phyloP scores from a whole-genome alignment of 2,329 filamentous ascomycete genomes.

The Coleophoma crateriformis region DNA sequence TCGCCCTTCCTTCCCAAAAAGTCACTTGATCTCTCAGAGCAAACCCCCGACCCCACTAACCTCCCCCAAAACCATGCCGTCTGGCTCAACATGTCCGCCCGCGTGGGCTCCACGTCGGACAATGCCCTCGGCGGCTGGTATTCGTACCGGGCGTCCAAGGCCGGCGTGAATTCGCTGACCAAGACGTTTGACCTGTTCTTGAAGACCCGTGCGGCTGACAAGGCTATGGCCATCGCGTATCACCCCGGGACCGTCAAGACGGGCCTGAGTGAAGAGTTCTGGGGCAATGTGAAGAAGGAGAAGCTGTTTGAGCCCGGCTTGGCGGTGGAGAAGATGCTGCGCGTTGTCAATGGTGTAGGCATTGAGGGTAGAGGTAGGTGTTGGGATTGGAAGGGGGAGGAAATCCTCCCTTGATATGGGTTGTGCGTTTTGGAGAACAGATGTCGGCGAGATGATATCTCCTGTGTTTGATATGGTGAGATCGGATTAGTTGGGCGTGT shows the following conservation, averaged over 20 bases:
- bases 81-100: slow-evolving; percentile 72
- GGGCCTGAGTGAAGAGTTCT: slow-evolving; percentile 66
- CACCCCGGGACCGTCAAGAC: slow-evolving; percentile 82
- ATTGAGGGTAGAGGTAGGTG: slow-evolving; percentile 53
- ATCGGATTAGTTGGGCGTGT: no score
- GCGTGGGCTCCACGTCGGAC: slow-evolving; percentile 69
- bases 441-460: no score
- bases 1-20: slow-evolving; percentile 61
- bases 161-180: slow-evolving; percentile 64
- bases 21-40: slow-evolving; percentile 29
- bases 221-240: slow-evolving; percentile 62
- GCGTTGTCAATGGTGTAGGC: slow-evolving; percentile 45
- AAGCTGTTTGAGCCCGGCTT: slow-evolving; percentile 64
- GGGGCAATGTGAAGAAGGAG: slow-evolving; percentile 52
- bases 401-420: slow-evolving; percentile 46
- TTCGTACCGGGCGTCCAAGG: slow-evolving; percentile 71
- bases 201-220: slow-evolving; percentile 46
- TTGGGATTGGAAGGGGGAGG: slow-evolving; percentile 65
- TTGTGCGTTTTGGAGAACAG: not conserved
- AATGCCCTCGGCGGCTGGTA: slow-evolving; percentile 78
- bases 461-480: no score
- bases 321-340: slow-evolving; percentile 58
- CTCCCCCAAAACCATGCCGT: slow-evolving; percentile 48
- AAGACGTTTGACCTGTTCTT: slow-evolving; percentile 69
- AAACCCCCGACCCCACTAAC: slow-evolving; percentile 15